Conservation (phyloP, 345 rosid genomes). For the Dovyalis caffra region DNA sequence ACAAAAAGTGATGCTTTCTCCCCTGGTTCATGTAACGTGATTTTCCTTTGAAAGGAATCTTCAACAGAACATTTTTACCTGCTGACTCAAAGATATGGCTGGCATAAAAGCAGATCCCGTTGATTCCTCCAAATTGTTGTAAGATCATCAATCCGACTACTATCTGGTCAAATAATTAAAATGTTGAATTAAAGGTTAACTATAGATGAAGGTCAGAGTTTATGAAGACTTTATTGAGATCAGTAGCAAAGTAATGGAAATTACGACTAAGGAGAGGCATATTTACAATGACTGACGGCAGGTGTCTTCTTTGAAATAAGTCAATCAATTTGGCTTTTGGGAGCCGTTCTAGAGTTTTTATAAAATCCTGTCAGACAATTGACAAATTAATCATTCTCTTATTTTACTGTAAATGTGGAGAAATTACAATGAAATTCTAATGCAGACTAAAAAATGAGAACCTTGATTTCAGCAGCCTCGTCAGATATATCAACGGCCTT, state of each 20-base stretch:
- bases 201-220: not conserved
- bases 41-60: not conserved
- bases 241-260: no score
- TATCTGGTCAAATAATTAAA: slow-evolving; percentile 9
- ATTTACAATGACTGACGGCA: not conserved
- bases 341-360: slow-evolving; percentile 17
- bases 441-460: slow-evolving; percentile 13
- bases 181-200: no score
- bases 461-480: slow-evolving; percentile 80
- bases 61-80: not conserved
- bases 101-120: not conserved
- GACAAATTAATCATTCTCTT: not conserved
- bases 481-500: slow-evolving; percentile 63
- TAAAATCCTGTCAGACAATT: slow-evolving; percentile 16
- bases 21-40: not conserved
- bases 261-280: no score
- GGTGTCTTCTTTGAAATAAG: slow-evolving; percentile 25
- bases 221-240: not conserved
- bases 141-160: slow-evolving; percentile 10
- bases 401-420: not conserved
- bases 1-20: not conserved
- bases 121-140: slow-evolving; percentile 5
- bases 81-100: slow-evolving; percentile 4
- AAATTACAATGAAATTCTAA: not conserved
- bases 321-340: slow-evolving; percentile 25